These are phyloP conservation scores for Fusarium udum DNA, from an alignment of 2,329 filamentous ascomycete genomes.

Conservation along the genomic window DNA sequence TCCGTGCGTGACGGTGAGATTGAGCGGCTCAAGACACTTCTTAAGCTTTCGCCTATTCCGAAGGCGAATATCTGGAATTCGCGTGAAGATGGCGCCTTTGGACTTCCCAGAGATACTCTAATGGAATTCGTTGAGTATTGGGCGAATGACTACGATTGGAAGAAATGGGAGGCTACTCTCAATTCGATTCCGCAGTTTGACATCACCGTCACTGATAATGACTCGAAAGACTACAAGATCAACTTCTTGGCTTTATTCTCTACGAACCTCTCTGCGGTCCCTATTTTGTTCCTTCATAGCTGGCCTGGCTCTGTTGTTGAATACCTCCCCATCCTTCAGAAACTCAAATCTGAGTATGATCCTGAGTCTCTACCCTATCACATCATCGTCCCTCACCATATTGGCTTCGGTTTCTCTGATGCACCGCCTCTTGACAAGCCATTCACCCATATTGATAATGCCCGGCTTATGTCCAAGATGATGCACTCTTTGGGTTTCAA, in stretches of 20 bases:
- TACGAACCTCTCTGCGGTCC: neutral
- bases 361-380: constrained; percentile 6
- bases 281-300: constrained; percentile 20
- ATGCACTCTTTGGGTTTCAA: constrained; percentile 6
- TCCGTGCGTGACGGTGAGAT: neutral
- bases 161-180: constrained; percentile 26
- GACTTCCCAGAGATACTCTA: neutral
- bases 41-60: constrained; percentile 1
- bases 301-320: constrained; percentile 32
- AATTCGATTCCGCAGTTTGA: constrained; percentile 30
- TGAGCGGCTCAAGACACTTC: neutral
- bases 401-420: constrained; percentile 11
- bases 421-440: neutral
- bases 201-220: constrained; percentile 11
- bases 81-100: neutral
- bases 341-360: neutral
- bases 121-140: neutral
- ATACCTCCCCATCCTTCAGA: constrained; percentile 20
- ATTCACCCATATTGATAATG: constrained; percentile 7
- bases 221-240: constrained; percentile 4
- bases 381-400: constrained; percentile 12
- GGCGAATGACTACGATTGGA: constrained; percentile 9
- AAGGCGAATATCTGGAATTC: constrained; percentile 1
- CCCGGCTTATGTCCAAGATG: constrained; percentile 14
- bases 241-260: constrained; percentile 28